Evolutionary conservation across 148 eudicot species (phyloP).

Genomic region (Vaccinium darrowii): DNA sequence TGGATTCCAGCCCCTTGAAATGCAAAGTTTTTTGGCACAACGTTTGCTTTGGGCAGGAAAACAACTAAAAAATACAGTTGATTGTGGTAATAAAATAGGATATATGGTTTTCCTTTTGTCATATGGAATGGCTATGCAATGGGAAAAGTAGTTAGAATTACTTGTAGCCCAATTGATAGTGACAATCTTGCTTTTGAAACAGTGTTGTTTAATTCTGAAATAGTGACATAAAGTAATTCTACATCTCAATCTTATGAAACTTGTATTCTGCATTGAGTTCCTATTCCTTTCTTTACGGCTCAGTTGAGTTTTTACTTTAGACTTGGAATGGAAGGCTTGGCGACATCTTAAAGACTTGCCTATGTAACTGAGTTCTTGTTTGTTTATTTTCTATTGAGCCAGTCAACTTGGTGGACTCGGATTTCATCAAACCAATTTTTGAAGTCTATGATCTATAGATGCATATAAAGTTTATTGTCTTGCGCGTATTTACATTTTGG

Average conservation of each 20-base stretch:
- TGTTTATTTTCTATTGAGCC: neutral
- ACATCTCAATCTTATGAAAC: neutral
- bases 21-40: no score
- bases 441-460: neutral
- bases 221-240: neutral
- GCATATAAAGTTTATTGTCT: neutral
- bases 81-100: no score
- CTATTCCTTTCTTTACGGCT: neutral
- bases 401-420: neutral
- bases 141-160: no score
- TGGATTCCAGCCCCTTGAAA: neutral
- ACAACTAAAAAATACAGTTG: no score
- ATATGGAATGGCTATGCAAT: no score
- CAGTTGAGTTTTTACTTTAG: neutral
- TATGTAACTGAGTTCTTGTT: neutral
- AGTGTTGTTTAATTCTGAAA: neutral
- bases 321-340: neutral
- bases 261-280: neutral
- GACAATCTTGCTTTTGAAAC: no score
- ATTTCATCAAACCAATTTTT: neutral
- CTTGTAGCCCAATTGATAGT: no score
- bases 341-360: neutral
- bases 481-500: neutral
- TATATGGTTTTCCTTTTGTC: no score
- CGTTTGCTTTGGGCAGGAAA: no score